A percentile compares a stretch with the other conserved stretches of the same genome.
Conservation (phyloP, 1,284 basidiomycete species). For the Vanrija pseudolonga region DNA sequence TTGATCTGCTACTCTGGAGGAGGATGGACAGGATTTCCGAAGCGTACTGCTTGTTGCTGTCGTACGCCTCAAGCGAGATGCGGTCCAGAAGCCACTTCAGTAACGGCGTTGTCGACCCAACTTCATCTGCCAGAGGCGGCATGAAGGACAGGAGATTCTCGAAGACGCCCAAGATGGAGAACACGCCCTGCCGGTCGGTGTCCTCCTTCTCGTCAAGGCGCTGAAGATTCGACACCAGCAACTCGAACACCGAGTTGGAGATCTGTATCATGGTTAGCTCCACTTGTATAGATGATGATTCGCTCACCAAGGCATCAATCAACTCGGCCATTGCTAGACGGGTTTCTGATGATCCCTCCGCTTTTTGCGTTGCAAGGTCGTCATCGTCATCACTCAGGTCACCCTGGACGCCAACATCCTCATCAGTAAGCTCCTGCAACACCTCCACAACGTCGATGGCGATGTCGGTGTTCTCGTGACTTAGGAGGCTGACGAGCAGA, state of each 20-base stretch:
- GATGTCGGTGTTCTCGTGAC: conserved; percentile 91
- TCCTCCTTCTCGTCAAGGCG: conserved; percentile 74
- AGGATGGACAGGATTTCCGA: conserved; percentile 86
- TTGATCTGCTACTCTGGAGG: conserved; percentile 66
- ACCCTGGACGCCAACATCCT: conserved; percentile 82
- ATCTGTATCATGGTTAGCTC: conserved; percentile 54
- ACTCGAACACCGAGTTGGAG: conserved; percentile 74
- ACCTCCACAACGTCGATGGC: conserved; percentile 86
- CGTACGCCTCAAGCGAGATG: conserved; percentile 66
- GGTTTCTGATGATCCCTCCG: conserved; percentile 49
- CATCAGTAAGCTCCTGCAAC: conserved; percentile 87
- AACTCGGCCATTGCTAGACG: conserved; percentile 61
- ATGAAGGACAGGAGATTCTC: conserved; percentile 89
- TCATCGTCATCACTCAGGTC: conserved; percentile 62
- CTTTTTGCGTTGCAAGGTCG: conserved; percentile 59
- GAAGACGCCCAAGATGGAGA: conserved; percentile 86
- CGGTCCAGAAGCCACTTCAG: conserved; percentile 76
- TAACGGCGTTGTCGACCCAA: conserved; percentile 70
- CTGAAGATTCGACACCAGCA: conserved; percentile 82
- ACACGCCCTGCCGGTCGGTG: conserved; percentile 81
- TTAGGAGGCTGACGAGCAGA: conserved; percentile 74
- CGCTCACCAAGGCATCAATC: conserved; percentile 67
- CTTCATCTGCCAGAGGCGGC: conserved; percentile 64
- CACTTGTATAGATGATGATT: neutral
- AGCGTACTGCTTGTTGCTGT: conserved; percentile 82